These are phyloP conservation scores for Pythium myriotylum DNA, from an alignment of 352 stramenopile genomes.

Conservation along the genomic window DNA sequence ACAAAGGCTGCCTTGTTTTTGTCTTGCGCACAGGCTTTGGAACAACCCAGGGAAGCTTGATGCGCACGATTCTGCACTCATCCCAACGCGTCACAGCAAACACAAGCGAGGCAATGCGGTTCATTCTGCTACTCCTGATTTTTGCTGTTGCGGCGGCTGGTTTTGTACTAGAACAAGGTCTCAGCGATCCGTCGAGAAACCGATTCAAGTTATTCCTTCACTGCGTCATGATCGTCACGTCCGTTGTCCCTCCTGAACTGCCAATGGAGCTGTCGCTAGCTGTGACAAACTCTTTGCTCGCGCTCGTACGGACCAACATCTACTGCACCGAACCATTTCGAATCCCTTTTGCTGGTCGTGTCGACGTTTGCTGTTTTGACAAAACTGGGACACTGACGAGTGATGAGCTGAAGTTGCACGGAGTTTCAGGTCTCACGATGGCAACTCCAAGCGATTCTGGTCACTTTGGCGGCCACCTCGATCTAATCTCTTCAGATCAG, in stretches of 20 bases:
- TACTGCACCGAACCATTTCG: slow-evolving; percentile 96
- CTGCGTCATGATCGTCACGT: slow-evolving; percentile 96
- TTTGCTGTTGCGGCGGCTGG: slow-evolving; percentile 88
- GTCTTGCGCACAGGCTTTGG: slow-evolving; percentile 94
- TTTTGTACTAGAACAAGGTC: slow-evolving; percentile 77
- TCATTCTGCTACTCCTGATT: slow-evolving; percentile 91
- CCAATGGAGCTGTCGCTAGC: slow-evolving; percentile 94
- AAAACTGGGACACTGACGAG: slow-evolving; percentile 96
- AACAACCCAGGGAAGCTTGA: slow-evolving; percentile 92
- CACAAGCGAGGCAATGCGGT: slow-evolving; percentile 91
- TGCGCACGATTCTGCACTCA: slow-evolving; percentile 94
- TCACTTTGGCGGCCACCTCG: slow-evolving; percentile 24
- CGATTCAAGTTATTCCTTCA: slow-evolving; percentile 93
- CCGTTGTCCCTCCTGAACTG: slow-evolving; percentile 94
- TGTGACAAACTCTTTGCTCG: slow-evolving; percentile 92
- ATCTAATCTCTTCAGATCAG: slow-evolving; percentile 37
- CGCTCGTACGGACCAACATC: slow-evolving; percentile 86
- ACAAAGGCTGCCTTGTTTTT: slow-evolving; percentile 87
- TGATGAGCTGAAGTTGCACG: slow-evolving; percentile 83
- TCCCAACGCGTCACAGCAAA: slow-evolving; percentile 92
- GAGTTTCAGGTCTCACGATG: slow-evolving; percentile 34
- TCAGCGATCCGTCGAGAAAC: slow-evolving; percentile 57
- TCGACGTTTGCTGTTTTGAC: slow-evolving; percentile 94
- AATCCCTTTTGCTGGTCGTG: slow-evolving; percentile 91
- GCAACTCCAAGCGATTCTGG: background rate